Base-by-base conservation (phyloP, 768 basidiomycete species). In the Xerocomellus amylosporus region DNA sequence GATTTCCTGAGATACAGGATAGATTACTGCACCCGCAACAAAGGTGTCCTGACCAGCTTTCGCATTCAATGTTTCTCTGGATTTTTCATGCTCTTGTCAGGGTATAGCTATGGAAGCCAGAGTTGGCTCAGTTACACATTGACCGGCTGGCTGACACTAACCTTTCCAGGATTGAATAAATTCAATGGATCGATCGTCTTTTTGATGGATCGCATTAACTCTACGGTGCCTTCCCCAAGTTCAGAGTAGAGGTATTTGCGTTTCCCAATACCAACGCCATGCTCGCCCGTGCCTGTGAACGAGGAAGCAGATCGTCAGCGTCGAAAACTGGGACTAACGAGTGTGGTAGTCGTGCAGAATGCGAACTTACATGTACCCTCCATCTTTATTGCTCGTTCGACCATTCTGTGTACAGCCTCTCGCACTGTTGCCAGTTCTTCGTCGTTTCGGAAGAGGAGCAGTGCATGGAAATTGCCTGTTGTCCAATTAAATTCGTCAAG, bases 241-340 rank as follows among this genome's bases (percentile, higher is more conserved):
- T 97, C 94, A 38, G 85, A 79, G 14, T 80, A 77, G n/a, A 97
- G 77, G 64, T 86, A 95, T 55, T 86, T 78, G 54, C 81, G 82
- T 74, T 94, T 94, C 6, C 92, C 92, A 10, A 93, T 75, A 0
- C 92, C 93, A 8, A 94, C 89, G 2, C 92, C 93, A 63, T 94
- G 92, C 62, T 94, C 92, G 4, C 89, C 89, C 0, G 85, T 87
- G 60, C 84, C 86, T 86, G 42, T 12, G 12, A 22, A 8, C 26
- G 13, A 33, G 14, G 15, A 28, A 44, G 10, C 12, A 20, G 5
- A 38, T 39, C 5, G 19, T 44, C 41, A 34, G 31, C 28, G n/a
- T 47, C 20, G 17, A 59, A 22, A 46, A 9, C 6, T 2, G 10
- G 8, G 17, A 34, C 12, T 14, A 44, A 31, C 15, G 8, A 17